phyloP scores from a whole-genome alignment of 371 early-diverging fungal genomes.

The Chytridium lagenaria region DNA sequence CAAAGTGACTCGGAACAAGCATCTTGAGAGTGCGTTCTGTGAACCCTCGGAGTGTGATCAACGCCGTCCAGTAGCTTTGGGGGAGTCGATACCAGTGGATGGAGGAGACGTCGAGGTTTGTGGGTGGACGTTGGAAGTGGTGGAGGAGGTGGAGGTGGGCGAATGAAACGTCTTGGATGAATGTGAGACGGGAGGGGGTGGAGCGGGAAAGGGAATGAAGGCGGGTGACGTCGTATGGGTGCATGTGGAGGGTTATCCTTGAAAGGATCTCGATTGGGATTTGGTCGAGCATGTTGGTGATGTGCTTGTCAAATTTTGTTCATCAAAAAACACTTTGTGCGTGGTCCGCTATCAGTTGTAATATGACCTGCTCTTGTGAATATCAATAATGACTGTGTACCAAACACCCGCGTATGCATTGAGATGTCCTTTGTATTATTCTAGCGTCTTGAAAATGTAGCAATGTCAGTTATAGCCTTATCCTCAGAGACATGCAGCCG shows the following conservation, averaged over 20 bases:
- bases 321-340: no score
- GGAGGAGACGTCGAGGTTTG: neutral
- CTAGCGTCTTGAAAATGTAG: no score
- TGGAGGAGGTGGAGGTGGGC: neutral
- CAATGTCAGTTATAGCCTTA: no score
- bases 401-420: no score
- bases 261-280: neutral
- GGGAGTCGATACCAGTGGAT: neutral
- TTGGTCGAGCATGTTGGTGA: constrained; percentile 18
- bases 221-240: neutral
- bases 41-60: neutral
- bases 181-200: neutral
- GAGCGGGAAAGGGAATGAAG: neutral
- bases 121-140: neutral
- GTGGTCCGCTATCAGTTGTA: no score
- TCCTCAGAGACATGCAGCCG: no score
- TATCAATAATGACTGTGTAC: no score
- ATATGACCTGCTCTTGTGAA: no score
- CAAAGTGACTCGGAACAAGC: neutral
- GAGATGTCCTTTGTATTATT: no score
- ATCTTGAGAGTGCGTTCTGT: constrained; percentile 7
- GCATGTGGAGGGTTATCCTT: neutral
- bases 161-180: neutral
- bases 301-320: no score
- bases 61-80: neutral